Evolutionary conservation across 2,329 filamentous ascomycete species (phyloP), one percentile per base, ranked within the genome.

Genomic region (Aspergillus arachidicola): DNA sequence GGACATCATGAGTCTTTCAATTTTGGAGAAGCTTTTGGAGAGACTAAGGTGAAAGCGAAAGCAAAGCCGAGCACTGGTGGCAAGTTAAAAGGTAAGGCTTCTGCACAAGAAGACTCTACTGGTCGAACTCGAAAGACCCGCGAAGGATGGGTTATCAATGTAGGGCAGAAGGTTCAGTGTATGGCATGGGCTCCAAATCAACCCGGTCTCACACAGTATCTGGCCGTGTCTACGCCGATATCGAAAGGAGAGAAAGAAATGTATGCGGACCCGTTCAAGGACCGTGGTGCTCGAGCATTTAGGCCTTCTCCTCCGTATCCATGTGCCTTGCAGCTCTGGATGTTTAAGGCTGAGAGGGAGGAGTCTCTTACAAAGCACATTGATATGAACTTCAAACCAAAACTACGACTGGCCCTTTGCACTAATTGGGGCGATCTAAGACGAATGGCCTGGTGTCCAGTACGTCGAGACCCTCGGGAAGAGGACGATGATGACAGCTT

Each of bases 281-380:
- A 66, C 68, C 76, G 70, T 64, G 75, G 63, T 59, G 76, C 81
- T 9, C 81, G 84, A 21, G 80, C 85, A 5, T 87, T 87, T 69
- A 78, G 78, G 19, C 78, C 85, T 11, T 82, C 83, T 5, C 72
- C 77, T 7, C 75, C 80, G 19, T 83, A 81, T 64, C 80, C 82
- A 19, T 80, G 82, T 16, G 81, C 81, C 3, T 80, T 89, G 36
- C 86, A 89, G 65, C 82, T 89, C 7, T 89, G 87, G 87, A 77
- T 82, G 6, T 85, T 89, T 67, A 75, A 78, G 43, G 78, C 80
- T 4, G 74, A 71, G 19, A 60, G 72, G 48, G 69, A 73, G 6
- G 69, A 72, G 1, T 61, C 67, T 19, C 64, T 66, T 26, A 72
- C 77, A 0, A 76, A 78, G 16, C 75, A 73, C 2, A 73, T 87